Conservation (phyloP, 345 rosid species). For the Populus nigra region DNA sequence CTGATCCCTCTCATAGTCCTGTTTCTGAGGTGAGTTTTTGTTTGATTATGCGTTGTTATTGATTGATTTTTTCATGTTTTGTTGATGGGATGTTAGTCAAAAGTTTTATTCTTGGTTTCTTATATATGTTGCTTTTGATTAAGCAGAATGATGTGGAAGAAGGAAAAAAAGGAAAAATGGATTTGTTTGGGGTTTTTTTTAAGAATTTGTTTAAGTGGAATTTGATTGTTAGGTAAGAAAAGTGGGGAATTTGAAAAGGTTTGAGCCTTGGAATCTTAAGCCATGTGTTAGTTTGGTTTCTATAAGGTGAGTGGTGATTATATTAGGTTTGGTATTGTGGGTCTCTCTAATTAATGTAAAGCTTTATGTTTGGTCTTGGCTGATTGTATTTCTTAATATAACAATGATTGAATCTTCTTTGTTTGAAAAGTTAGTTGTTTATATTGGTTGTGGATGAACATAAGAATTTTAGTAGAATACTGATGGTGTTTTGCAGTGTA, state of each 20-base stretch:
- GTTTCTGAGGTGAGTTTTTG: slow-evolving; percentile 74
- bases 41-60: neutral
- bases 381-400: neutral
- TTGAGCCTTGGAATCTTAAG: neutral
- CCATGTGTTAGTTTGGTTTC: slow-evolving; percentile 5
- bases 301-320: neutral
- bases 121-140: neutral
- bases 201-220: neutral
- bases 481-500: neutral
- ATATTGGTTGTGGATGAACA: neutral
- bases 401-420: neutral
- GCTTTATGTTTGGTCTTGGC: neutral
- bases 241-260: neutral
- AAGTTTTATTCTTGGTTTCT: neutral
- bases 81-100: neutral
- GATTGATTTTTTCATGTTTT: neutral
- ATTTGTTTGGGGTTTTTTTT: neutral
- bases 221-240: neutral
- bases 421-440: neutral
- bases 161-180: neutral
- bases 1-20: slow-evolving; percentile 97
- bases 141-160: neutral
- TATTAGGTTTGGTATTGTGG: slow-evolving; percentile 2
- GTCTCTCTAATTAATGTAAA: neutral
- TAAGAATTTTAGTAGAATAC: neutral